Evolutionary conservation across 1,284 basidiomycete genomes (phyloP).

Genomic region (Papiliotrema fonsecae): DNA sequence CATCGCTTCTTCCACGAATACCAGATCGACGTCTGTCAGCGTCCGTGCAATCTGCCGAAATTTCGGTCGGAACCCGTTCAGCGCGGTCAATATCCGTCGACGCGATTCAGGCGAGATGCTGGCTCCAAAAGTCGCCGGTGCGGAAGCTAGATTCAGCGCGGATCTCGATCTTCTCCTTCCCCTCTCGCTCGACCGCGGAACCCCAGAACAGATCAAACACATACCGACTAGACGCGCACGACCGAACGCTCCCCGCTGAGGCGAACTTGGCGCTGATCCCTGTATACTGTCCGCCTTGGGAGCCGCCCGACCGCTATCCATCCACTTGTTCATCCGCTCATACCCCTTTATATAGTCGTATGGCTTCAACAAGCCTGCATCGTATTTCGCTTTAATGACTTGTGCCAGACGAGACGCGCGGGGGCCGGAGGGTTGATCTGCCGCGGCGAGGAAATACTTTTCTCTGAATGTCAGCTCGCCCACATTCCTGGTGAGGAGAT

Average conservation of each 20-base stretch:
- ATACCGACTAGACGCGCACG: slow-evolving; percentile 4
- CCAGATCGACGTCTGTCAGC: slow-evolving; percentile 89
- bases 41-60: slow-evolving; percentile 88
- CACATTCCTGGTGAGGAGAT: too few relatives aligned
- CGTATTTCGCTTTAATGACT: slow-evolving; percentile 95
- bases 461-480: slow-evolving; percentile 54
- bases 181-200: not conserved
- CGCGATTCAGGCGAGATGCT: slow-evolving; percentile 76
- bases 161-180: too few relatives aligned
- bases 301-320: slow-evolving; percentile 61
- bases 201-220: slow-evolving; percentile 1
- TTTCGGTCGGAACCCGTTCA: slow-evolving; percentile 87
- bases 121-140: slow-evolving; percentile 24
- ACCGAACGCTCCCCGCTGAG: slow-evolving; percentile 6
- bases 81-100: slow-evolving; percentile 63
- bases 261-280: slow-evolving; percentile 18
- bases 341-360: slow-evolving; percentile 97
- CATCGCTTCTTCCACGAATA: slow-evolving; percentile 96
- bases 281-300: slow-evolving; percentile 26
- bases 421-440: slow-evolving; percentile 88
- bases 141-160: too few relatives aligned
- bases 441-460: slow-evolving; percentile 85
- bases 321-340: slow-evolving; percentile 82
- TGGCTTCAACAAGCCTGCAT: slow-evolving; percentile 88
- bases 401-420: slow-evolving; percentile 83